These are phyloP conservation scores for Phytophthora megakarya DNA, from an alignment of 352 stramenopile species.

Conservation along the genomic window DNA sequence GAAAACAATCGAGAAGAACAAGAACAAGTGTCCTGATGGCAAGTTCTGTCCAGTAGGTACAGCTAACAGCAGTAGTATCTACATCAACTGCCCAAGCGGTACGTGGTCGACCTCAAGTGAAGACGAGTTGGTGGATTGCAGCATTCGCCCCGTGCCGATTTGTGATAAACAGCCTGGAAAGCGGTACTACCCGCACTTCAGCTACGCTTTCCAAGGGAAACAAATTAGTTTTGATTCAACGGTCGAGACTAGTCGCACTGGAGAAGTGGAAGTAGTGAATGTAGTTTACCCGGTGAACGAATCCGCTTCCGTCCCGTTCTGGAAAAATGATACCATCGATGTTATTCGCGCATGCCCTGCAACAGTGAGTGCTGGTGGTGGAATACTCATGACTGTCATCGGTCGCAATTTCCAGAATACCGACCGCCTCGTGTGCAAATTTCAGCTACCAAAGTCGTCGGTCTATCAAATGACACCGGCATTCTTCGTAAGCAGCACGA, in stretches of 20 bases:
- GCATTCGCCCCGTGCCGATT: conserved; percentile 87
- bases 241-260: conserved; percentile 66
- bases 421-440: conserved; percentile 86
- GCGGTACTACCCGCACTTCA: conserved; percentile 85
- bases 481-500: conserved; percentile 83
- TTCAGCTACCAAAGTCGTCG: conserved; percentile 36
- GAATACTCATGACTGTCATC: conserved; percentile 89
- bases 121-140: conserved; percentile 88
- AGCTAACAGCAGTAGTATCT: conserved; percentile 74
- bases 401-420: conserved; percentile 94
- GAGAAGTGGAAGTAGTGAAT: conserved; percentile 90
- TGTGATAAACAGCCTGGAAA: conserved; percentile 92
- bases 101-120: conserved; percentile 88
- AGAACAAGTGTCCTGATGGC: conserved; percentile 93
- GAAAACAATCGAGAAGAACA: conserved; percentile 84
- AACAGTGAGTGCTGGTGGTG: conserved; percentile 40
- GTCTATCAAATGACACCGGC: conserved; percentile 37
- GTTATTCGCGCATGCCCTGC: conserved; percentile 88
- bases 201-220: conserved; percentile 66
- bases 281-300: conserved; percentile 94
- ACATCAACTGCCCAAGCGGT: conserved; percentile 90
- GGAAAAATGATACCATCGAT: conserved; percentile 96
- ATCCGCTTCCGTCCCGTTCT: conserved; percentile 77
- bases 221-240: conserved; percentile 72
- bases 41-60: conserved; percentile 94